These are phyloP conservation scores for Podaxis mareebaensis DNA, from an alignment of 768 basidiomycete species.

Conservation along the genomic window DNA sequence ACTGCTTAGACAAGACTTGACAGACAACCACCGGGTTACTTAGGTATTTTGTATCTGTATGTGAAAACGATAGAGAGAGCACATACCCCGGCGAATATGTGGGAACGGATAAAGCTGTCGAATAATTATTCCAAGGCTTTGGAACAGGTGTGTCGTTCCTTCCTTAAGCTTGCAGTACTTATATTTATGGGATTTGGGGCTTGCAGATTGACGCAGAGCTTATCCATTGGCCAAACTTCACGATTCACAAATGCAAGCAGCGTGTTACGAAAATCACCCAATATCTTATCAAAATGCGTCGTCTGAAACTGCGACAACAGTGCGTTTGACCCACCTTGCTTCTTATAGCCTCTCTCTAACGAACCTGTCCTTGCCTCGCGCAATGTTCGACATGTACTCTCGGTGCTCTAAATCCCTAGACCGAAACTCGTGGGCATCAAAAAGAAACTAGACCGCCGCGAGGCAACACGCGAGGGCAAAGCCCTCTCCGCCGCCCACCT, in stretches of 20 bases:
- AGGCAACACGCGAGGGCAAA: constrained; percentile 91
- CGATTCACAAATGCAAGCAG: constrained; percentile 99
- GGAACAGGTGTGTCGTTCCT: constrained; percentile 68
- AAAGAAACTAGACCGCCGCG: constrained; percentile 94
- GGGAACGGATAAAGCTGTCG: constrained; percentile 92
- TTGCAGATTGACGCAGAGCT: constrained; percentile 90
- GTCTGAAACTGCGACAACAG: constrained; percentile 84
- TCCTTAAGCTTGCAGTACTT: neutral
- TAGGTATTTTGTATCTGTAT: constrained; percentile 88
- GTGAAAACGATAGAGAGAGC: constrained; percentile 98
- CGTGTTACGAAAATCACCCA: constrained; percentile 98
- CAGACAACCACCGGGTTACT: neutral
- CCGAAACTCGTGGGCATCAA: constrained; percentile 94
- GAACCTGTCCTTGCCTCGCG: neutral
- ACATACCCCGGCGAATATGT: constrained; percentile 95
- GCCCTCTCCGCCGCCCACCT: constrained; percentile 94
- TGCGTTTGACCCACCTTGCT: constrained; percentile 37
- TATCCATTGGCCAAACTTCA: constrained; percentile 98
- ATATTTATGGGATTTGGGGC: neutral
- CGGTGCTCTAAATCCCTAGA: constrained; percentile 38
- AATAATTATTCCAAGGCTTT: constrained; percentile 95
- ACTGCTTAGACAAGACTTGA: neutral
- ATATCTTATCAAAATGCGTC: constrained; percentile 98
- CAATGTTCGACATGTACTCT: neutral
- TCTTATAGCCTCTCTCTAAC: neutral